A percentile compares a stretch with the other conserved stretches of the same genome.
Conservation (phyloP, 2,329 filamentous ascomycete species). For the Verticillium alfalfae region DNA sequence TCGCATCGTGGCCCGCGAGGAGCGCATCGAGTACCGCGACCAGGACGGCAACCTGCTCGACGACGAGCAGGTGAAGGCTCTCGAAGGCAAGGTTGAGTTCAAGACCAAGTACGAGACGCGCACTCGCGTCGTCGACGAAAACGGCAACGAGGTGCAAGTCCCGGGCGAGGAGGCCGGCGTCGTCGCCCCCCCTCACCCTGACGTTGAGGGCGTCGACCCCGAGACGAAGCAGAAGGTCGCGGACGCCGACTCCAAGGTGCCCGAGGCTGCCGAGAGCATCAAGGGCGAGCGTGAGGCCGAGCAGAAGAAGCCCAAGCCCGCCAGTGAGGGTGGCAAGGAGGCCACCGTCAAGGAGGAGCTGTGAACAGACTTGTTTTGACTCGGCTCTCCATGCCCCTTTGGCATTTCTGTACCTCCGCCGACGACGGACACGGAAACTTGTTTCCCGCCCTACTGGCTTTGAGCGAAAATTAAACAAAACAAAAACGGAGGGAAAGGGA, state of each 20-base stretch:
- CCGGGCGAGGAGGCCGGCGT: conserved; percentile 24
- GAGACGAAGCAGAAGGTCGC: conserved; percentile 45
- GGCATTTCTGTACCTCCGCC: no score
- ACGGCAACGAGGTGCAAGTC: conserved; percentile 68
- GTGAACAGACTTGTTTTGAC: conserved; percentile 11
- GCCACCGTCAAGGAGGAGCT: conserved; percentile 40
- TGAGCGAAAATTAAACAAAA: no score
- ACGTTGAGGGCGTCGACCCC: conserved; percentile 55
- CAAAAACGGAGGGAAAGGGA: background rate
- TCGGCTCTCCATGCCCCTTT: background rate
- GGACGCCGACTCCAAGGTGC: conserved; percentile 29
- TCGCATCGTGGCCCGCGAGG: conserved; percentile 55
- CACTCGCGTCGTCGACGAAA: conserved; percentile 73
- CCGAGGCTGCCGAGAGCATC: conserved; percentile 40
- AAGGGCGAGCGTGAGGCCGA: conserved; percentile 56
- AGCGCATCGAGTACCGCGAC: conserved; percentile 90
- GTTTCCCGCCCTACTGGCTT: no score
- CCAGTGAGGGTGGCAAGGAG: conserved; percentile 53
- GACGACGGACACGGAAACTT: no score
- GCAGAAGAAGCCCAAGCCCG: conserved; percentile 52
- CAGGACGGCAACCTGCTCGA: conserved; percentile 86
- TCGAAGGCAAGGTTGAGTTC: conserved; percentile 92
- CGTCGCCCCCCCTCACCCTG: conserved; percentile 54
- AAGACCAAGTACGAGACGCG: conserved; percentile 95
- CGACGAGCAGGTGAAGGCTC: conserved; percentile 73